A percentile compares a stretch with the other conserved stretches of the same genome.
Conservation (phyloP, 2,329 filamentous ascomycete species). For the Periconia digitata region DNA sequence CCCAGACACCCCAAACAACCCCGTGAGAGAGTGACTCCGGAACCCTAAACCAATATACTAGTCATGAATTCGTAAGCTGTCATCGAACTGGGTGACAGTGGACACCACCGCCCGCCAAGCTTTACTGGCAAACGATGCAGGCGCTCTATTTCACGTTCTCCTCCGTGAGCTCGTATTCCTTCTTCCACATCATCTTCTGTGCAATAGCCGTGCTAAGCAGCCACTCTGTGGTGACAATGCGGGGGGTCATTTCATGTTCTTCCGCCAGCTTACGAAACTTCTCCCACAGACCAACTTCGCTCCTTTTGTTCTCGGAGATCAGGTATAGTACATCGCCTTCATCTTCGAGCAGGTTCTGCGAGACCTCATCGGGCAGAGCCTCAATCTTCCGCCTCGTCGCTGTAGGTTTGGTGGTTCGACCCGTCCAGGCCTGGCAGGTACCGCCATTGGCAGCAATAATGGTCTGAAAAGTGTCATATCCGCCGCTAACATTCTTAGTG, state of each 20-base stretch:
- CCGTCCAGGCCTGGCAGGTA: slow-evolving; percentile 74
- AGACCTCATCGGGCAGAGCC: slow-evolving; percentile 31
- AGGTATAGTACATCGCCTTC: slow-evolving; percentile 67
- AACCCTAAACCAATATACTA: neutral
- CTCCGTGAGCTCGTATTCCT: slow-evolving; percentile 38
- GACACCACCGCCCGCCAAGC: too few species aligned
- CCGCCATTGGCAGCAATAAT: slow-evolving; percentile 91
- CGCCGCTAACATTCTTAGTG: slow-evolving; percentile 76
- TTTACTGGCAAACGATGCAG: neutral
- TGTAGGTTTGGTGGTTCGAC: slow-evolving; percentile 68
- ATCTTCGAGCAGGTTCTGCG: slow-evolving; percentile 65
- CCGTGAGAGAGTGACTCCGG: neutral
- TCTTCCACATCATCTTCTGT: slow-evolving; percentile 64
- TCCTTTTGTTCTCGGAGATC: slow-evolving; percentile 67
- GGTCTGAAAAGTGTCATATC: slow-evolving; percentile 78
- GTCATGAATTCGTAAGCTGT: neutral
- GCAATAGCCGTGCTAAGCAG: slow-evolving; percentile 85
- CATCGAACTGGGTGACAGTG: neutral
- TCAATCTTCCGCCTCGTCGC: slow-evolving; percentile 41
- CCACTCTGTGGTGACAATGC: slow-evolving; percentile 87
- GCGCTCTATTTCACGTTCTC: slow-evolving; percentile 24
- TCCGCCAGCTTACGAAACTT: slow-evolving; percentile 78
- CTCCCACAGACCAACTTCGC: slow-evolving; percentile 73
- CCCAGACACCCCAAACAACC: neutral
- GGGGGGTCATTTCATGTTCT: slow-evolving; percentile 75